A percentile compares a stretch with the other conserved stretches of the same genome.
Conservation (phyloP, 2,329 filamentous ascomycete species). For the Aspergillus eucalypticola region DNA sequence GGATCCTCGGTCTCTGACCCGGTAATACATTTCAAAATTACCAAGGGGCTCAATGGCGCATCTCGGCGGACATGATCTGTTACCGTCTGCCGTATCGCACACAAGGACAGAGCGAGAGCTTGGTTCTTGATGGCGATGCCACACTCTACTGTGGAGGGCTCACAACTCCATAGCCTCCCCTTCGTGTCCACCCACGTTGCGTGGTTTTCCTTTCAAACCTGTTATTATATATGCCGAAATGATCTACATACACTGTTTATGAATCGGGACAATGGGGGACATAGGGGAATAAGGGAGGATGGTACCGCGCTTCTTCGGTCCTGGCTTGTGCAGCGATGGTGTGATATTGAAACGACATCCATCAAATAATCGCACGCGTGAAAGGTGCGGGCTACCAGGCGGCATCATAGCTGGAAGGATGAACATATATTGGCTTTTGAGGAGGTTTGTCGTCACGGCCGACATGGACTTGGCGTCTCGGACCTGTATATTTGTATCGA, state of each 20-base stretch:
- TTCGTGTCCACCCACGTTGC: constrained; percentile 6
- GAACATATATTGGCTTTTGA: constrained; percentile 2
- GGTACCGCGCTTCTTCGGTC: constrained; percentile 4
- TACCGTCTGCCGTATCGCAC: background rate
- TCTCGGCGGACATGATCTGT: background rate
- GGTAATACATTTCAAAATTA: background rate
- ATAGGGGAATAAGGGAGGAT: constrained; percentile 3
- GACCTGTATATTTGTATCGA: constrained; percentile 30
- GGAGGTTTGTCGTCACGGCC: background rate
- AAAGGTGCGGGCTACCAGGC: background rate
- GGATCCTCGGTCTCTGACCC: background rate
- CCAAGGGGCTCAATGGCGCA: background rate
- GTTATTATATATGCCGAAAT: constrained; percentile 26
- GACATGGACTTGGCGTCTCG: constrained; percentile 17
- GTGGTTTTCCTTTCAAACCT: constrained; percentile 18
- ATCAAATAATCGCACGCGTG: background rate
- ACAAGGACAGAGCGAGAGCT: background rate
- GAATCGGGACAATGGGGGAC: constrained; percentile 7
- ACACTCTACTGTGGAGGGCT: background rate
- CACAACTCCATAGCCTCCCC: background rate
- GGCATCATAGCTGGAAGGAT: background rate
- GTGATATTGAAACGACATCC: too few relatives aligned
- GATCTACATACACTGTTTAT: constrained; percentile 26
- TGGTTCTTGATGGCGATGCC: background rate
- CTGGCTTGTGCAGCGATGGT: background rate